Conservation (phyloP, 129 eudicot genomes). For the Saussurea involucrata region DNA sequence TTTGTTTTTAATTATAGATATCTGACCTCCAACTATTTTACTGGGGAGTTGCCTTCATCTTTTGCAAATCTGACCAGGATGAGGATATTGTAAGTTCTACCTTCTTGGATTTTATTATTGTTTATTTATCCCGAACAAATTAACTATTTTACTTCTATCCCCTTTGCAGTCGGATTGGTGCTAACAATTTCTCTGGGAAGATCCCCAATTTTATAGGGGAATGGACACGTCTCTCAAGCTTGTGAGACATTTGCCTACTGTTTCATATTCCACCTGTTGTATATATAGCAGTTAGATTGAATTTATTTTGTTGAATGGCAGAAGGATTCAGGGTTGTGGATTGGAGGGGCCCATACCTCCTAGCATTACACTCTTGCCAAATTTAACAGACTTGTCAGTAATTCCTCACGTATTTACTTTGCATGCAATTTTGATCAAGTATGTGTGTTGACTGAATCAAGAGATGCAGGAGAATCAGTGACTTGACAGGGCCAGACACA, state of each 20-base stretch:
- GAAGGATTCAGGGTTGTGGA: slow-evolving; percentile 71
- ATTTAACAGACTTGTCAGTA: slow-evolving; percentile 63
- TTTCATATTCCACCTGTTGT: not conserved
- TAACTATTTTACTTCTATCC: not conserved
- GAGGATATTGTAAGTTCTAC: too few species aligned
- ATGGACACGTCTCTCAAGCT: too few species aligned
- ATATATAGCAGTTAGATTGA: slow-evolving; percentile 12
- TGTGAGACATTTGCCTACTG: too few species aligned
- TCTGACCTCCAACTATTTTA: too few species aligned
- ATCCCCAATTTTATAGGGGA: too few species aligned
- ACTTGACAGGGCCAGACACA: slow-evolving; percentile 47
- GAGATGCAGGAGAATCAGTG: slow-evolving; percentile 69
- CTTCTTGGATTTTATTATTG: too few species aligned
- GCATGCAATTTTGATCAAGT: slow-evolving; percentile 28
- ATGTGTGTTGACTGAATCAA: not conserved
- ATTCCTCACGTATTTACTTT: not conserved
- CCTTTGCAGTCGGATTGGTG: slow-evolving; percentile 51
- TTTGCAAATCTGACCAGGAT: too few species aligned
- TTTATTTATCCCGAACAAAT: too few species aligned
- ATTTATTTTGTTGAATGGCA: slow-evolving; percentile 44
- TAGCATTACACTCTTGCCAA: slow-evolving; percentile 47
- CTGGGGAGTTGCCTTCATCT: too few species aligned
- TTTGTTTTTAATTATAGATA: slow-evolving; percentile 8
- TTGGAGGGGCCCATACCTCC: slow-evolving; percentile 77
- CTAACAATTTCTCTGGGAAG: too few species aligned